Evolutionary conservation across 306 rosid species (phyloP), one percentile per base, ranked within the genome.

Genomic region (Dryas octopetala): DNA sequence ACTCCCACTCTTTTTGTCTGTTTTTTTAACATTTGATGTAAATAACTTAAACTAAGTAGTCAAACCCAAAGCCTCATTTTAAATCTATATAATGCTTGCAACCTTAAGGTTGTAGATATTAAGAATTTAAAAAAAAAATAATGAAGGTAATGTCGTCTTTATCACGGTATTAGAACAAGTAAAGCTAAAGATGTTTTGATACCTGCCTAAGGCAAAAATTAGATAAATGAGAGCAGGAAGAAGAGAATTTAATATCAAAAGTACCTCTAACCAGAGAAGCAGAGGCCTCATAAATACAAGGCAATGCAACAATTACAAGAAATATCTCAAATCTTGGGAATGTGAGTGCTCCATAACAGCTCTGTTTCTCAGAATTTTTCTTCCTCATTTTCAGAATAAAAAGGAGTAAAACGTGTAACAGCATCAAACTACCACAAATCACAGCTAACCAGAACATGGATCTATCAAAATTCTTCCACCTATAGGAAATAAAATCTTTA

Each of bases 251-350:
- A n/a, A 40, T 47, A 62, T 66, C 51, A 12, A 16, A 62, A 45
- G 68, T 86, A 94, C 98, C 98, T 88, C 51, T 82, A 68, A 86
- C 71, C 81, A 91, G 86, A 55, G 80, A 84, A 17, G 88, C 60
- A 57, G 96, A 90, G 80, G 94, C 96, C 90, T 80, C 81, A 58
- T 84, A 88, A 73, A 91, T 74, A 71, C 90, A 71, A 81, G 98
- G 93, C 7, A 91, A 86, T 69, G 97, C 89, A 65, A 94, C 85
- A 85, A 88, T 76, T 83, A 89, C 52, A 53, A 91, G 90, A 72
- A 91, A 90, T 78, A 91, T 87, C 86, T 94, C 97, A 77, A 90
- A 86, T 90, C 97, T 88, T 67, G 96, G 93, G 65, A 94, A 88
- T 66, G 84, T 75, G 77, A 94, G 91, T 46, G 95, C 97, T 76